These are phyloP conservation scores for Candida manassasensis DNA, from an alignment of 805 yeast species.

Conservation along the genomic window DNA sequence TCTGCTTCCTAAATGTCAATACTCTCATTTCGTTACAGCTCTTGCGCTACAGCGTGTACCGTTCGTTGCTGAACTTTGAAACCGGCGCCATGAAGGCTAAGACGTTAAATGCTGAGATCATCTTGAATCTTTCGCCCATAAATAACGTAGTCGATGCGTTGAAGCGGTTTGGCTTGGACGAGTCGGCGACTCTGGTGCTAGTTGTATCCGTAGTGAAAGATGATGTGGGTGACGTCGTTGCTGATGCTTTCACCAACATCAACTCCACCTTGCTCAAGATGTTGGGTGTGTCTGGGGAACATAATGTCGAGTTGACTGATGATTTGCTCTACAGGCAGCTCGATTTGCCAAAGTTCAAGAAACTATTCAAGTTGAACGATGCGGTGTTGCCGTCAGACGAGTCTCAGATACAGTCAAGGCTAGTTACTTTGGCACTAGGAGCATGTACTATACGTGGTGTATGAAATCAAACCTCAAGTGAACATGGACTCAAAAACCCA, in stretches of 20 bases:
- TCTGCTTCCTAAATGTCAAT: conserved; percentile 60
- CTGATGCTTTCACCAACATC: conserved; percentile 21
- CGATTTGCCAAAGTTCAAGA: conserved; percentile 28
- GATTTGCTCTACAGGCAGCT: conserved; percentile 13
- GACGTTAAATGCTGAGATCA: conserved; percentile 65
- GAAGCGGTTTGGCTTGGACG: conserved; percentile 64
- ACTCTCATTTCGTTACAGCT: conserved; percentile 60
- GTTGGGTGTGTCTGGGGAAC: conserved; percentile 9
- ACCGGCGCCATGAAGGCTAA: conserved; percentile 54
- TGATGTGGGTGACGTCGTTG: conserved; percentile 8
- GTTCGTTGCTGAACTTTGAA: conserved; percentile 50
- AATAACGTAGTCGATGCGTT: conserved; percentile 71
- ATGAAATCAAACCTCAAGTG: too few relatives aligned
- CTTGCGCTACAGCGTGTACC: conserved; percentile 53
- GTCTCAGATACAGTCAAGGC: conserved; percentile 14
- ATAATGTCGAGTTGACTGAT: conserved; percentile 19
- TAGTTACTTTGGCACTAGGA: conserved; percentile 43
- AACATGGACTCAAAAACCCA: too few relatives aligned
- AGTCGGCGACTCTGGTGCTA: conserved; percentile 40
- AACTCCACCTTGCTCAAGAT: conserved; percentile 28
- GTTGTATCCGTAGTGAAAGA: conserved; percentile 44
- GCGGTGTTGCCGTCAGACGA: conserved; percentile 14
- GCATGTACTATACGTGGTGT: conserved; percentile 47
- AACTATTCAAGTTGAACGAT: conserved; percentile 34
- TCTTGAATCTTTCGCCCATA: conserved; percentile 64